These are phyloP conservation scores for Fusarium sp. DNA, from an alignment of 2,329 filamentous ascomycete species.

Conservation along the genomic window DNA sequence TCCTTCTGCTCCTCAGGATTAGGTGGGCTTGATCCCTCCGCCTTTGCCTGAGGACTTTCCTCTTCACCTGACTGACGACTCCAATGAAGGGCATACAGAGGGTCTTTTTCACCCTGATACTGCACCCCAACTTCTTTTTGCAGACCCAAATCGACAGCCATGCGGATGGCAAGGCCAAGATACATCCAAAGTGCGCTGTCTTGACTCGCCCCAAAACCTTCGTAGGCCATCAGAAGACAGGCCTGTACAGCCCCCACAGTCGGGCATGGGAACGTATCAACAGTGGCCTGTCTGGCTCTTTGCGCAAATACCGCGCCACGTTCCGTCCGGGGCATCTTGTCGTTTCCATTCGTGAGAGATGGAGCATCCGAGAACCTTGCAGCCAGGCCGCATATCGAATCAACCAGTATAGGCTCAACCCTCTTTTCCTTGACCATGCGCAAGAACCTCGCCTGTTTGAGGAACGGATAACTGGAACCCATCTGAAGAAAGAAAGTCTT, in stretches of 20 bases:
- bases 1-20: conserved; percentile 68
- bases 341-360: conserved; percentile 60
- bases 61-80: conserved; percentile 51
- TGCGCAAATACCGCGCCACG: conserved; percentile 84
- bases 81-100: conserved; percentile 61
- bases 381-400: conserved; percentile 85
- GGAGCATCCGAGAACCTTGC: conserved; percentile 81
- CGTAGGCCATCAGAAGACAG: conserved; percentile 85
- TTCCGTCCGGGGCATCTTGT: conserved; percentile 69
- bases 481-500: conserved; percentile 85
- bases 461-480: conserved; percentile 87
- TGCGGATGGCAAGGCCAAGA: conserved; percentile 85
- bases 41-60: conserved; percentile 56
- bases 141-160: conserved; percentile 83
- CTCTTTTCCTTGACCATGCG: conserved; percentile 83
- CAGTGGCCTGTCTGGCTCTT: conserved; percentile 83
- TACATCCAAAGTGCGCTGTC: conserved; percentile 97
- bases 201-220: conserved; percentile 88
- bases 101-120: conserved; percentile 67
- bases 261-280: conserved; percentile 85
- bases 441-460: conserved; percentile 79
- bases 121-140: conserved; percentile 83
- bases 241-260: conserved; percentile 88
- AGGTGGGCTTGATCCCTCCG: conserved; percentile 56
- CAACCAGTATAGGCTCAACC: conserved; percentile 86